Conservation (phyloP, 139 green algal species). For the Zygnema cylindricum region DNA sequence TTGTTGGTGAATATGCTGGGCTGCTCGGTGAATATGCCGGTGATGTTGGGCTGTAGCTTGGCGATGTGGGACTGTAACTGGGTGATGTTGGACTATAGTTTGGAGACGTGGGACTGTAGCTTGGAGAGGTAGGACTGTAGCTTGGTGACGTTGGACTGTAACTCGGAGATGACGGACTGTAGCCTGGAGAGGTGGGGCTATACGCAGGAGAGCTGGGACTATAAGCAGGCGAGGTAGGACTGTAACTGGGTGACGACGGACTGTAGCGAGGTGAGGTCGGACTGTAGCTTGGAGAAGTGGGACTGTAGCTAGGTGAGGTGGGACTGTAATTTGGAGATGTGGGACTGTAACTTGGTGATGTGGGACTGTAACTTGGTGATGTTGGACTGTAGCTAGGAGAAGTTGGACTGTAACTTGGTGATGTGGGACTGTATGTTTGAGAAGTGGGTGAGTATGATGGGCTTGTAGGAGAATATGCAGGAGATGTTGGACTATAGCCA, state of each 20-base stretch:
- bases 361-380: conserved; percentile 66
- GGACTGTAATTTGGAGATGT: conserved; percentile 77
- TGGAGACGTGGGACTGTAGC: conserved; percentile 65
- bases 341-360: conserved; percentile 76
- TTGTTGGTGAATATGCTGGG: conserved; percentile 67
- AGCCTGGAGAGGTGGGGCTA: conserved; percentile 67
- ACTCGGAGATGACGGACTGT: conserved; percentile 62
- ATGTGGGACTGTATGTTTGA: conserved; percentile 71
- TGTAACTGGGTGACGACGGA: conserved; percentile 59
- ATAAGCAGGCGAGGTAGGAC: conserved; percentile 67
- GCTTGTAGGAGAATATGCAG: conserved; percentile 54
- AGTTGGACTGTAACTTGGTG: conserved; percentile 67
- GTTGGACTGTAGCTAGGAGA: conserved; percentile 73
- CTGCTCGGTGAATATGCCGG: conserved; percentile 66
- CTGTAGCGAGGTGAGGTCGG: conserved; percentile 65
- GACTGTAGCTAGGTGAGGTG: conserved; percentile 71
- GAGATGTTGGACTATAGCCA: conserved; percentile 48
- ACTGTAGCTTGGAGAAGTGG: conserved; percentile 75
- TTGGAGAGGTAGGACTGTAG: conserved; percentile 55
- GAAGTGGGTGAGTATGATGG: conserved; percentile 60
- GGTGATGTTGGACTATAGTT: conserved; percentile 55
- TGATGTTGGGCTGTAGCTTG: conserved; percentile 64
- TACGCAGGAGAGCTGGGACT: conserved; percentile 68
- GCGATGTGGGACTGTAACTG: conserved; percentile 47
- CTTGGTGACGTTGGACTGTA: conserved; percentile 66